Evolutionary conservation across 106 monocot genomes (phyloP), one percentile per base, ranked within the genome.

Genomic region (Dioscorea alata): DNA sequence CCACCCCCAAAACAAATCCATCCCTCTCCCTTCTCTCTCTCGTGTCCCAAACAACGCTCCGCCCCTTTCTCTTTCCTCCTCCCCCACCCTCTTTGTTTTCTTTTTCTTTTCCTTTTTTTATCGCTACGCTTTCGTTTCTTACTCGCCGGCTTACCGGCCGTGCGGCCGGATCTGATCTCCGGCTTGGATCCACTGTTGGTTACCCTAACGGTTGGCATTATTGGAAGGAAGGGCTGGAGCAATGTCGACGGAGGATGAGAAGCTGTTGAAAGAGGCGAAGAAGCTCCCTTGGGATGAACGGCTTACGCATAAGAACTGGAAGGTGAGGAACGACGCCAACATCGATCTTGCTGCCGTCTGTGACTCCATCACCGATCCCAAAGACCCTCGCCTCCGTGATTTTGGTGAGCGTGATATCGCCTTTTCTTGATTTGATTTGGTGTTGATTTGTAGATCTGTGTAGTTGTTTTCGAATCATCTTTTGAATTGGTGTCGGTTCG

Each of bases 231-330:
- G 16, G 49, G 49, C 49, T 48, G 59, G 18, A 48, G 61, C 33
- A 23, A 99, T 99, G 99, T 76, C 99, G 79, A 93, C 99, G 64
- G 99, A 99, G 87, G 93, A 99, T 33, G 99, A 99, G 79, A 99
- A 88, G 85, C 64, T 99, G 57, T 67, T 99, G 63, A 99, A 99
- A 76, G 99, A 99, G 85, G 93, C 99, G 70, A 99, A 93, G 83
- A 99, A 99, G 83, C 84, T 93, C 10, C 99, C 99, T 23, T 99
- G 99, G 99, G 99, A 99, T 17, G 99, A 99, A 67, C 78, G 99
- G 50, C 75, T 99, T 21, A 78, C 85, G 15, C 99, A 99, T 65
- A 99, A 99, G 78, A 99, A 93, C 81, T 99, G 99, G 99, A 99
- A 99, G 79, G 93, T 99, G 48, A 32, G 99, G 76, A 99, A 90